Conservation (phyloP, 257 asterid genomes). For the Solanum virginianum region DNA sequence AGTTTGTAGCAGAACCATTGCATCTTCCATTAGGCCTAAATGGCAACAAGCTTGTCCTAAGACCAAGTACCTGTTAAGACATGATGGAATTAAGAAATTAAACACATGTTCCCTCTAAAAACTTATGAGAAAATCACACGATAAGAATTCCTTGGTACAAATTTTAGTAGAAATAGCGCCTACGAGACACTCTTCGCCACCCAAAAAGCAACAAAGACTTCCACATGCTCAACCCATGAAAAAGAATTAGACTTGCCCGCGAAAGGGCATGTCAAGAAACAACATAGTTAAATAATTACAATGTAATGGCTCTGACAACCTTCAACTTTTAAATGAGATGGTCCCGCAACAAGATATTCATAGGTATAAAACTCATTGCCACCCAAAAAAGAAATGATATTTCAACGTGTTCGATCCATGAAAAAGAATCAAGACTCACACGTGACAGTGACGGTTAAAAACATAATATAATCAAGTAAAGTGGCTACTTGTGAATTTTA, state of each 20-base stretch:
- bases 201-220: not conserved
- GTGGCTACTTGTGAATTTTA: too few relatives aligned
- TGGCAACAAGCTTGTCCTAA: constrained; percentile 54
- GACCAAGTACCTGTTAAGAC: constrained; percentile 34
- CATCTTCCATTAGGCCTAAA: constrained; percentile 51
- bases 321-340: not conserved
- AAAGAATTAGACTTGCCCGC: not conserved
- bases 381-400: not conserved
- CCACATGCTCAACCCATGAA: not conserved
- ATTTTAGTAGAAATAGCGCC: not conserved
- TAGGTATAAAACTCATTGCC: not conserved
- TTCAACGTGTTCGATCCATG: not conserved
- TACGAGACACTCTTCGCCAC: not conserved
- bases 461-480: too few relatives aligned
- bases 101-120: not conserved
- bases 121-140: not conserved
- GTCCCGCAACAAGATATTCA: not conserved
- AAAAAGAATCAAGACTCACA: too few relatives aligned
- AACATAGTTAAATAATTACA: not conserved
- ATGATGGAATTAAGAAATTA: not conserved
- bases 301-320: not conserved
- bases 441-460: too few relatives aligned
- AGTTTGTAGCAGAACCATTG: constrained; percentile 41
- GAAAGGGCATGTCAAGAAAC: not conserved
- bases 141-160: not conserved